Percentiles rank a stretch among this genome's conserved stretches.
Evolutionary conservation across 2,329 filamentous ascomycete species (phyloP).

Genomic region (Botrytis aclada): DNA sequence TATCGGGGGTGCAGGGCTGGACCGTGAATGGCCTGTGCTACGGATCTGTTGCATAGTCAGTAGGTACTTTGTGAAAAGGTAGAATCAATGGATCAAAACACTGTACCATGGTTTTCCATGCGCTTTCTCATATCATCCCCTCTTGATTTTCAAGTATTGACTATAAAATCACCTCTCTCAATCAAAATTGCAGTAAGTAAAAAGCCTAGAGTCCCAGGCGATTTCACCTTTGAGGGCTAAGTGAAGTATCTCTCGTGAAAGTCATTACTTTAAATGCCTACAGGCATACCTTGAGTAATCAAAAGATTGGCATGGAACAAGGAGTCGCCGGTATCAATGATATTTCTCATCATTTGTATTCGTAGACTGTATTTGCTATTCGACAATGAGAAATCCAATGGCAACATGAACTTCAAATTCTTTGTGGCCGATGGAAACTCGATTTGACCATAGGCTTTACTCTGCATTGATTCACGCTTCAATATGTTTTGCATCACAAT

Average conservation of each 20-base stretch:
- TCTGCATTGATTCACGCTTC: too few species aligned
- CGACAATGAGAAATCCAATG: fast-evolving
- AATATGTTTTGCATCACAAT: neutral
- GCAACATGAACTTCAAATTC: neutral
- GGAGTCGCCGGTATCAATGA: neutral
- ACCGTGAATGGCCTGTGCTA: neutral
- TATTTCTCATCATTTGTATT: too few species aligned
- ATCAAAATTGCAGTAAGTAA: neutral
- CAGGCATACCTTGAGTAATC: neutral
- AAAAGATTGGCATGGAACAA: neutral
- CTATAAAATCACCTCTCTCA: neutral
- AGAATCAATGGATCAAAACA: neutral
- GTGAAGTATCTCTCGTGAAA: neutral
- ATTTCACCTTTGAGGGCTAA: too few species aligned
- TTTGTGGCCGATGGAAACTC: too few species aligned
- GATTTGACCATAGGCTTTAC: too few species aligned
- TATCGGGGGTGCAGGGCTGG: neutral
- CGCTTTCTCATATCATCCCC: neutral
- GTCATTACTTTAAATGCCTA: too few species aligned
- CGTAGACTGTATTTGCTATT: neutral
- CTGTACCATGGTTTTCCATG: fast-evolving
- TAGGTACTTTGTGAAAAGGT: neutral
- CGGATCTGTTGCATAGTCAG: neutral
- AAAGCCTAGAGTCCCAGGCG: too few species aligned
- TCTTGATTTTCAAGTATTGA: fast-evolving